Conservation (phyloP, 2,329 filamentous ascomycete genomes). For the Ramichloridium luteum region DNA sequence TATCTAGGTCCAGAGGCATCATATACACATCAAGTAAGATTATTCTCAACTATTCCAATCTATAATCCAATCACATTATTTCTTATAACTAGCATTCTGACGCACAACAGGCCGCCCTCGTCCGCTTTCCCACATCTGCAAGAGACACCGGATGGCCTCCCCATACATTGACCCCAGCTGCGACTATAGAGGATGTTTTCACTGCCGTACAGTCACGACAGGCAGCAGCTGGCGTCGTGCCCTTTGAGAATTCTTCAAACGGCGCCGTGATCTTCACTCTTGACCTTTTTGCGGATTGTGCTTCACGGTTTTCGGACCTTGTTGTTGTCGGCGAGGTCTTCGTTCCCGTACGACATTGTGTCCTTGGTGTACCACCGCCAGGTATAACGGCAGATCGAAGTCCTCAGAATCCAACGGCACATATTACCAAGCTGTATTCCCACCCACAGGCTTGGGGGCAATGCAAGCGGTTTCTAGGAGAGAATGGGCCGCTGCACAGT, state of each 20-base stretch:
- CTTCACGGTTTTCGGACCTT: constrained; percentile 52
- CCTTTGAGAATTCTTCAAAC: constrained; percentile 93
- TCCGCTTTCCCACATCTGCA: no score
- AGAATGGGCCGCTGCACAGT: constrained; percentile 55
- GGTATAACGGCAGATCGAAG: constrained; percentile 1
- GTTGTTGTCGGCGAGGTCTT: constrained; percentile 74
- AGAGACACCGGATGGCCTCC: no score
- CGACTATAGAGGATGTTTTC: no score
- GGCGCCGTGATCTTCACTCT: constrained; percentile 83
- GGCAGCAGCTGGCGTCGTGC: constrained; percentile 82
- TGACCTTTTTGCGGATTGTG: constrained; percentile 71
- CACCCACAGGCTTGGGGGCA: constrained; percentile 95
- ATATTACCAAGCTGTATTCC: constrained; percentile 69
- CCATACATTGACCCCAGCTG: no score
- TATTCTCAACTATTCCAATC: no score
- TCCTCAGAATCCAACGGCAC: constrained; percentile 17
- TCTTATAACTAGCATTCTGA: no score
- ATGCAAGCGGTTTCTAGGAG: constrained; percentile 62
- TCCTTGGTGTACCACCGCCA: constrained; percentile 45
- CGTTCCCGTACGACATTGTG: constrained; percentile 75
- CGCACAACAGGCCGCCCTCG: no score
- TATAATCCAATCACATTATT: no score
- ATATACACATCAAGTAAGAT: no score
- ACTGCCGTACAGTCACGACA: no score
- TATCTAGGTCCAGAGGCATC: no score